Evolutionary conservation across 768 basidiomycete genomes (phyloP), one percentile per base, ranked within the genome.

Genomic region (Mrakia gelida): DNA sequence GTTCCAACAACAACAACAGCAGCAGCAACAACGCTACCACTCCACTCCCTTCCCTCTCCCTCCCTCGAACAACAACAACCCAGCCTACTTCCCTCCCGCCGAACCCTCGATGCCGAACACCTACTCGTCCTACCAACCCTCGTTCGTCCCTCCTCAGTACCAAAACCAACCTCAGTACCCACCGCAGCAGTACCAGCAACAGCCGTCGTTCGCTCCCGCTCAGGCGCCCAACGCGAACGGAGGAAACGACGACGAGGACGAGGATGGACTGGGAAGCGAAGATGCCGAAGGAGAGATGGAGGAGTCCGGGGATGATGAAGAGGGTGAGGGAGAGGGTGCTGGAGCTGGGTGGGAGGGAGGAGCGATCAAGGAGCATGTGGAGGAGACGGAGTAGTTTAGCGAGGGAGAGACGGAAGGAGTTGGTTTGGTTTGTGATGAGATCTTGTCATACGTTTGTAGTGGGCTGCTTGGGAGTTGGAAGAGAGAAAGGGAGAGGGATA

Each of bases 361-460:
- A 67, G 41, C 23, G 65, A 67, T 67, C 32, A 43, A 67, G 65
- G 65, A 67, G 65, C 32, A 67, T 32, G 65, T 67, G 65, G 65
- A 67, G 65, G 68, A 70, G 11, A 45, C 45, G 7, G 68, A 70
- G n/a, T n/a, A n/a, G n/a, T n/a, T 30, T 13, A 38, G 68, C 10
- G 21, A 34, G 11, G 21, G 67, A 18, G 34, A 28, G 67, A 2
- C 5, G 43, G 30, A 38, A 3, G 38, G 38, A n/a, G n/a, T n/a
- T n/a, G n/a, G n/a, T n/a, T n/a, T 38, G 3, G 38, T 38, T 3
- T 38, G 38, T 38, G 38, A 8, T 38, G 38, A 3, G 3, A 38
- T 38, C 38, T 38, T 38, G 38, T 38, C 38, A 38, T 3, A 38
- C 38, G 38, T 8, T 38, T 38, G 38, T 38, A 8, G 8, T 38